Evolutionary conservation across 2,329 filamentous ascomycete genomes (phyloP), one percentile per base, ranked within the genome.

Genomic region (Neofusicoccum umdonicola): DNA sequence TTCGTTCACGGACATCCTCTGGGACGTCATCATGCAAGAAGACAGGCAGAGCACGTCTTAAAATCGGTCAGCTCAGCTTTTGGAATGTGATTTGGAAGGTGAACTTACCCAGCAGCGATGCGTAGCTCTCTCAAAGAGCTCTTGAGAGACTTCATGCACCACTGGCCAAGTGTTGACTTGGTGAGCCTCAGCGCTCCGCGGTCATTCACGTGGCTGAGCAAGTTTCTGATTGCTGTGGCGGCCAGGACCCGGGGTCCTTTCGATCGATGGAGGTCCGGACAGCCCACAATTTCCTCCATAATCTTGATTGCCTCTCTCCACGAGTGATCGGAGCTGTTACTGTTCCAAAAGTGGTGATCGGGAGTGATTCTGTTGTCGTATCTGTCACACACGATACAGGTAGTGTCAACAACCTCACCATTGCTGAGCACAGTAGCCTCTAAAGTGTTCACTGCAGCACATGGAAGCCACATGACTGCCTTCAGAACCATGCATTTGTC

Each of bases 81-180:
- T 15, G 13, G n/a, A 17, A 7, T 15, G 39, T 17, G 19, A 13
- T 6, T 45, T 3, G 4, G 27, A 31, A 31, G 27, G 27, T 31
- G 68, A 68, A 74, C 79, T 71, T 81, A 89, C 82, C 90, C 90
- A 65, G 93, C 90, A 42, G 90, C 90, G 70, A 97, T 86, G 37
- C 94, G 88, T 34, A 98, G 80, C 74, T 98, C 95, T 72, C 94
- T 86, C 19, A 92, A 77, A 1, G 93, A 96, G 76, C 93, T 96
- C 68, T 89, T 88, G 44, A 98, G 80, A 0, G 90, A 92, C 69
- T 90, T 87, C 4, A 97, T 79, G 72, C 92, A 93, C 86, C 91
- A 94, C 71, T 93, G 88, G 0, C 91, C 93, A 45, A 92, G 79
- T 0, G 79, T 75, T 8, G 91, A 93, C 1, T 79, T 81, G 65